phyloP scores from a whole-genome alignment of 2,329 filamentous ascomycete genomes.

The Botrytis fragariae region DNA sequence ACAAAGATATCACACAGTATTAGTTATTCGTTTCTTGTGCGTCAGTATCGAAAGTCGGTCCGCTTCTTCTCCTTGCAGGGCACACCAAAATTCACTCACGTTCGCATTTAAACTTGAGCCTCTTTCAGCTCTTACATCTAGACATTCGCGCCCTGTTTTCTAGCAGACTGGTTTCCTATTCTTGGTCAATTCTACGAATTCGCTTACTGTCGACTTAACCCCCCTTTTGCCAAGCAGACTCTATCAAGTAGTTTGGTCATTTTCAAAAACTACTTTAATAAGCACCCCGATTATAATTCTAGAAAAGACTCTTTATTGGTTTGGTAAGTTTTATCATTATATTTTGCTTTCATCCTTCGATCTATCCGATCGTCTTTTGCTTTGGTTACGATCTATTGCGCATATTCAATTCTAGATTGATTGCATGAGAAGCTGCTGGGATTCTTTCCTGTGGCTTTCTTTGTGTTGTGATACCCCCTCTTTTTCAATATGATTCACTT shows the following conservation, averaged over 20 bases:
- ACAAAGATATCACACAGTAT: background rate
- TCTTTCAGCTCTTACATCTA: constrained; percentile 9
- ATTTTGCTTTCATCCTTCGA: background rate
- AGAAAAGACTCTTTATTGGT: background rate
- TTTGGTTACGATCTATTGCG: background rate
- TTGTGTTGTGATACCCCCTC: background rate
- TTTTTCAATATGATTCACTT: constrained; percentile 7
- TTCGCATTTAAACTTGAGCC: constrained; percentile 6
- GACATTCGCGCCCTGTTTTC: background rate
- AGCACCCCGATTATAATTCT: background rate
- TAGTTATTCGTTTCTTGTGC: constrained; percentile 13
- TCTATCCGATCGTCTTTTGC: background rate
- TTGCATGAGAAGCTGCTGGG: background rate
- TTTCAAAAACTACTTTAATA: background rate
- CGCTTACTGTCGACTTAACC: constrained; percentile 14
- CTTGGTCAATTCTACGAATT: background rate
- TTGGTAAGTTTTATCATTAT: background rate
- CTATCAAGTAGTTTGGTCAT: background rate
- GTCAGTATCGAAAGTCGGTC: constrained; percentile 1
- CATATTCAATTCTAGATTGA: background rate
- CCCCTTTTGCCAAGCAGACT: constrained; percentile 1
- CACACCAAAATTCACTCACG: constrained; percentile 9
- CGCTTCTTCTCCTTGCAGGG: constrained; percentile 2
- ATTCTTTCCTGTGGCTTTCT: background rate
- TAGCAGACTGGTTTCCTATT: background rate